Percentiles rank a stretch among this genome's conserved stretches.
These are phyloP conservation scores for Discostella stelligeroides DNA, from an alignment of 108 stramenopile genomes.

Conservation along the genomic window DNA sequence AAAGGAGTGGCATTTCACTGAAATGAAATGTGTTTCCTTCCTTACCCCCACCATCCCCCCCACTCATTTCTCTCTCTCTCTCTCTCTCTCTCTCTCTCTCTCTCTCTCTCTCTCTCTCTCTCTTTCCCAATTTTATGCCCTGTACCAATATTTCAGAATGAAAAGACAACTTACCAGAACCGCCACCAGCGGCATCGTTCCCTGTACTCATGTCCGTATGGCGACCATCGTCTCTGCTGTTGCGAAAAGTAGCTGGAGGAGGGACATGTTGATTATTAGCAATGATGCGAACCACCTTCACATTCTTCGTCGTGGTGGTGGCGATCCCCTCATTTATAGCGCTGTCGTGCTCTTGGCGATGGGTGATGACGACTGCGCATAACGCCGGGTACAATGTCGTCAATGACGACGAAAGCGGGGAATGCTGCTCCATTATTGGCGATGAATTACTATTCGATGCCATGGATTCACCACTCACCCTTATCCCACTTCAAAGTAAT, in stretches of 20 bases:
- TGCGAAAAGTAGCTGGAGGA: background rate
- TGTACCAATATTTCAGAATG: too few species aligned
- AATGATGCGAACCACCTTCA: background rate
- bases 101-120: background rate
- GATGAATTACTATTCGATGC: background rate
- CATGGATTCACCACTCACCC: background rate
- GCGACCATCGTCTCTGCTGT: background rate
- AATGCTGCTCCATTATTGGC: background rate
- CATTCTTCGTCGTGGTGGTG: background rate
- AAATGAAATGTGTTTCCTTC: too few species aligned
- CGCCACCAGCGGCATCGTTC: too few species aligned
- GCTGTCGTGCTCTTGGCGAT: background rate
- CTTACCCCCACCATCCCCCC: too few species aligned
- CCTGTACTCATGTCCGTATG: background rate
- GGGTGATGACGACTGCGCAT: background rate
- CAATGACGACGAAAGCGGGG: background rate
- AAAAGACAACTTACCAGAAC: background rate
- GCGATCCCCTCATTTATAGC: background rate
- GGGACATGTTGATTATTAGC: conserved; percentile 2
- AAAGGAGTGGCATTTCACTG: too few species aligned
- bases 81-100: too few species aligned
- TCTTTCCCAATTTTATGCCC: background rate
- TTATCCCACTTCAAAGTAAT: too few species aligned
- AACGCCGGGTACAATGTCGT: background rate
- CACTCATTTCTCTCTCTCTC: too few species aligned